Conservation (phyloP, 2,329 filamentous ascomycete genomes). For the Scedosporium aurantiacum region DNA sequence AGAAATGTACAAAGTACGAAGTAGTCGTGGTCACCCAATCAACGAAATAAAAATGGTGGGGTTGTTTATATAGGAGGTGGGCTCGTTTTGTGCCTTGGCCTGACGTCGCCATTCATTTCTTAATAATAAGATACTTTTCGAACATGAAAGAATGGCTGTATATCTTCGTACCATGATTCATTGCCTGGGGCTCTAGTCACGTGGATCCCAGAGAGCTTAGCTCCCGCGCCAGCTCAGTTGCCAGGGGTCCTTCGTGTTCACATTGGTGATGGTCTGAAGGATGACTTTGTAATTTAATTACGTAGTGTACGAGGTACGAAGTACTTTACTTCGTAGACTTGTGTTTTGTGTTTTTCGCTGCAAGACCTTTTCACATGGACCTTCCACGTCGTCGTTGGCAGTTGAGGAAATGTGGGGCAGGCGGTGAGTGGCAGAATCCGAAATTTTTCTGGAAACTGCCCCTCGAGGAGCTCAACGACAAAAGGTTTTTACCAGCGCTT, state of each 20-base stretch:
- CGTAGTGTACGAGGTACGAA: no score
- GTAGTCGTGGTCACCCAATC: conserved; percentile 4
- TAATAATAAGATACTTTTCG: conserved; percentile 1
- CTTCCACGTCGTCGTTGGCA: no score
- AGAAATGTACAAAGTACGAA: neutral
- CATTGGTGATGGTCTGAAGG: neutral
- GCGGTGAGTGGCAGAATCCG: conserved; percentile 4
- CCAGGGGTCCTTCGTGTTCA: no score
- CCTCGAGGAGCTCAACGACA: neutral
- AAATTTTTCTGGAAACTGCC: conserved; percentile 3
- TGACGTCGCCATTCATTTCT: conserved; percentile 1
- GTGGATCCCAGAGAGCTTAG: no score
- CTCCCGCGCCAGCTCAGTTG: no score
- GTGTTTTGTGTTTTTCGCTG: no score
- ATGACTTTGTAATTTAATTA: no score
- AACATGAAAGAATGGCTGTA: neutral
- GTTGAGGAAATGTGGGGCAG: no score
- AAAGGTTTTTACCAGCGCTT: neutral
- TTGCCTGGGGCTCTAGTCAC: neutral
- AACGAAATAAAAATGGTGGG: conserved; percentile 6
- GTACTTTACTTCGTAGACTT: neutral
- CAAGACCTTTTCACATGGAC: no score
- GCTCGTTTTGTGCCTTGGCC: neutral
- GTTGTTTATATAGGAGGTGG: conserved; percentile 3
- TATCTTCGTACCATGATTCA: neutral